Evolutionary conservation across 2,329 filamentous ascomycete species (phyloP), one percentile per base, ranked within the genome.

Genomic region (Colletotrichum endophyticum): DNA sequence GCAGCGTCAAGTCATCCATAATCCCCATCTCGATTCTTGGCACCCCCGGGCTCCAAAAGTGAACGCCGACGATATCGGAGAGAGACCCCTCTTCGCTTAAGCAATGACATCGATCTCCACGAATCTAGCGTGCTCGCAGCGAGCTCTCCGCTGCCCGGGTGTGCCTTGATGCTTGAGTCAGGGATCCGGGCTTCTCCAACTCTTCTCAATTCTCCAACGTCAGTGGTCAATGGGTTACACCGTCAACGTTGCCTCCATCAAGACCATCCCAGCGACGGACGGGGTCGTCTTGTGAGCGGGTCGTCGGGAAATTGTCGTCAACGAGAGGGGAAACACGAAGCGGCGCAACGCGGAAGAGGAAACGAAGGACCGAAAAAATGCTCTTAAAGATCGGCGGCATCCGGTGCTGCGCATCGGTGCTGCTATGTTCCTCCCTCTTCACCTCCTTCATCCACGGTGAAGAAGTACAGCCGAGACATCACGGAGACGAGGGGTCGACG

Each of bases 1-100:
- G 6, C 44, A 22, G 44, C 44, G n/a, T 53, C 44, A 53, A 53
- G 11, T 13, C 44, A 49, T 49, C 44, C 44, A 49, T 7, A 49
- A 53, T 53, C 44, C 19, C 34, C 28, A 62, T 32, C 63, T 16
- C 39, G 44, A 15, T 15, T 49, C 39, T 49, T 49, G 39, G 19
- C 19, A n/a, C 8, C 19, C 30, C 27, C 62, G 70, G 63, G 7
- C 15, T 16, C 32, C 44, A 76, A 25, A 73, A 69, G 39, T 76
- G 64, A 61, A 8, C 4, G 39, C 73, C 70, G 73, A 73, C 70
- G 70, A 73, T 69, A 76, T 76, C 73, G 73, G 73, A 76, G 63
- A 34, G 39, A 4, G 16, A n/a, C 13, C 44, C 57, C 62, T 66
- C 56, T 68, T 68, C 63, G 63, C 69, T 30, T 73, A 53, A 53